These are phyloP conservation scores for Aspergillus bridgeri DNA, from an alignment of 495 filamentous ascomycete species.

Conservation along the genomic window DNA sequence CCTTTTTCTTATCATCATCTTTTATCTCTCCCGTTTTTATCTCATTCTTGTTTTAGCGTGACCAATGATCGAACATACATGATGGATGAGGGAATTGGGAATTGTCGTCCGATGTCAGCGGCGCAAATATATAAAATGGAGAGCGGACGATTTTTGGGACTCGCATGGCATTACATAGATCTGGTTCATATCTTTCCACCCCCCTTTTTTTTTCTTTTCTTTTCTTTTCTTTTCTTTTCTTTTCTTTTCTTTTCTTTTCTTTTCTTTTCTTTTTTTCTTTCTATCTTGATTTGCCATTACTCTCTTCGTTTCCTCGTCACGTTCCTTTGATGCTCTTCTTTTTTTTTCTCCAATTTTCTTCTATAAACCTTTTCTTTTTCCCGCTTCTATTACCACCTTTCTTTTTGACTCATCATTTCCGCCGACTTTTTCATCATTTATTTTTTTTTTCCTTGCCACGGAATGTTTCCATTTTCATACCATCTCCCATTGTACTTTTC, in stretches of 20 bases:
- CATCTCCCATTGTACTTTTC: slow-evolving; percentile 37
- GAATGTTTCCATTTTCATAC: slow-evolving; percentile 28
- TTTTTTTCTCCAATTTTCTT: slow-evolving; percentile 7
- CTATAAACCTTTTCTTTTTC: slow-evolving; percentile 12
- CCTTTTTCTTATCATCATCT: slow-evolving; percentile 29
- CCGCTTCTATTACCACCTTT: slow-evolving; percentile 11
- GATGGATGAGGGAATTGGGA: slow-evolving; percentile 44
- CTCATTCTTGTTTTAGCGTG: slow-evolving; percentile 50
- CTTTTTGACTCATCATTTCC: slow-evolving; percentile 5
- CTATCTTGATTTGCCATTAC: no score
- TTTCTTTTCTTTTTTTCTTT: slow-evolving; percentile 13
- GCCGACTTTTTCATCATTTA: slow-evolving; percentile 14
- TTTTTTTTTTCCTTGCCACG: slow-evolving; percentile 17
- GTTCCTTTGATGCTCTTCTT: slow-evolving; percentile 16
- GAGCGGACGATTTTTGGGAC: slow-evolving; percentile 44
- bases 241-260: slow-evolving; percentile 14
- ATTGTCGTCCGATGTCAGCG: slow-evolving; percentile 38
- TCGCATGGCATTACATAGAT: slow-evolving; percentile 50
- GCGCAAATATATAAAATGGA: slow-evolving; percentile 48
- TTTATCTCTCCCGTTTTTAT: slow-evolving; percentile 27
- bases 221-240: slow-evolving; percentile 12
- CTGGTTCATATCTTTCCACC: slow-evolving; percentile 41
- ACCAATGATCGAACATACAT: slow-evolving; percentile 50
- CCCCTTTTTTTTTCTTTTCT: no score
- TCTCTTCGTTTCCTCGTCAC: slow-evolving; percentile 9